Evolutionary conservation across 2,329 filamentous ascomycete genomes (phyloP).

Genomic region (Ceratocystis albifundus): DNA sequence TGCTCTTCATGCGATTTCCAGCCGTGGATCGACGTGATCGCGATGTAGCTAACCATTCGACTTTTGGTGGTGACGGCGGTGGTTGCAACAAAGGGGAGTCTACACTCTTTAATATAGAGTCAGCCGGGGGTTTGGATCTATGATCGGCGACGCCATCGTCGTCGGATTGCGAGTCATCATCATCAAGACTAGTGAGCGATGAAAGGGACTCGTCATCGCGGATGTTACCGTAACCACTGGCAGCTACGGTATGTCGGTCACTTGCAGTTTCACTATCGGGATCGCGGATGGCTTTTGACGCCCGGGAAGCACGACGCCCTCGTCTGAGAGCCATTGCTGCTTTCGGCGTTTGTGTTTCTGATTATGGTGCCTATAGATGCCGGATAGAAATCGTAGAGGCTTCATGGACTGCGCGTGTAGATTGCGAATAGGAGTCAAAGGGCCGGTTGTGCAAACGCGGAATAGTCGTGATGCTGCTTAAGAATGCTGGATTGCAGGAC

Average conservation of each 20-base stretch:
- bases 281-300: background rate
- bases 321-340: conserved; percentile 7
- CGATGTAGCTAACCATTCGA: conserved; percentile 62
- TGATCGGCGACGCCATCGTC: too few species aligned
- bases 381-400: conserved; percentile 2
- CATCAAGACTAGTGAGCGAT: conserved; percentile 20
- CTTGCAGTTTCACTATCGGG: too few species aligned
- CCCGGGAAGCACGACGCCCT: background rate
- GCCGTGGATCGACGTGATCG: conserved; percentile 69
- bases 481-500: background rate
- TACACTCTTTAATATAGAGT: too few species aligned
- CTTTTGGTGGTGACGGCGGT: conserved; percentile 26
- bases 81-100: background rate
- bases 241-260: too few species aligned
- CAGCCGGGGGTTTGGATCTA: too few species aligned
- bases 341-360: conserved; percentile 13
- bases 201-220: conserved; percentile 19
- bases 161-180: conserved; percentile 3
- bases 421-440: background rate
- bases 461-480: background rate
- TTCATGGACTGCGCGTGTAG: conserved; percentile 9
- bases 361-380: conserved; percentile 9
- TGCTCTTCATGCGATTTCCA: conserved; percentile 68
- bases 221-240: conserved; percentile 7
- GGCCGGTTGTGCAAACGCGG: background rate